phyloP scores from a whole-genome alignment of 495 filamentous ascomycete species.

The Aspergillus sclerotiicarbonarius region DNA sequence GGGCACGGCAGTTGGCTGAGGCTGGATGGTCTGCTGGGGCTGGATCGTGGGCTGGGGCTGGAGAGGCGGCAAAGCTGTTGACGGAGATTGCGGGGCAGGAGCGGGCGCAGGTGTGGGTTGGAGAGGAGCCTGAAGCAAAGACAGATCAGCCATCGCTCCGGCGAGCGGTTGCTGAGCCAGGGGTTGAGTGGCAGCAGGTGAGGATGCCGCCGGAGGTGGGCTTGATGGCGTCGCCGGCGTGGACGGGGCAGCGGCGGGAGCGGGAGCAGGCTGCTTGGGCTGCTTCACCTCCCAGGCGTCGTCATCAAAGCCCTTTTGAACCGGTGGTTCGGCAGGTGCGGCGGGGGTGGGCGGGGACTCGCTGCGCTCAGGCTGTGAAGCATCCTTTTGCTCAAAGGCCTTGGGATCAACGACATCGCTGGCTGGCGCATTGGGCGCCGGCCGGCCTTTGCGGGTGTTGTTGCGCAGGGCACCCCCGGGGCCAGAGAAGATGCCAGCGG shows the following conservation, averaged over 20 bases:
- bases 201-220: slow-evolving; percentile 31
- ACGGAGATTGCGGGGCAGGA: slow-evolving; percentile 26
- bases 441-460: slow-evolving; percentile 92
- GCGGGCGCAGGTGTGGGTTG: slow-evolving; percentile 63
- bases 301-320: slow-evolving; percentile 78
- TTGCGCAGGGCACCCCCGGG: slow-evolving; percentile 85
- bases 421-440: slow-evolving; percentile 78
- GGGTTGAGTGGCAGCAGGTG: slow-evolving; percentile 39
- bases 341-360: slow-evolving; percentile 44
- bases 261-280: slow-evolving; percentile 57
- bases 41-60: slow-evolving; percentile 48
- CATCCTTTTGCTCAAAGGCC: slow-evolving; percentile 68
- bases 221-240: slow-evolving; percentile 32
- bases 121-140: slow-evolving; percentile 70
- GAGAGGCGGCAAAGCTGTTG: slow-evolving; percentile 22
- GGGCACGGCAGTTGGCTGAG: slow-evolving; percentile 47
- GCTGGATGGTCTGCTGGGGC: slow-evolving; percentile 47
- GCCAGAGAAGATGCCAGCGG: slow-evolving; percentile 83
- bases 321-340: slow-evolving; percentile 43
- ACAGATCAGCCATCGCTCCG: slow-evolving; percentile 76
- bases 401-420: slow-evolving; percentile 84
- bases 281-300: slow-evolving; percentile 98
- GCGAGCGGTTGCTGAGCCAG: slow-evolving; percentile 55
- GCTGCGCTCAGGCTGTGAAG: slow-evolving; percentile 45
- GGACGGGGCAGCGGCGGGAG: slow-evolving; percentile 25